A percentile compares a stretch with the other conserved stretches of the same genome.
These are phyloP conservation scores for Xylaria nigripes DNA, from an alignment of 495 filamentous ascomycete species.

Conservation along the genomic window DNA sequence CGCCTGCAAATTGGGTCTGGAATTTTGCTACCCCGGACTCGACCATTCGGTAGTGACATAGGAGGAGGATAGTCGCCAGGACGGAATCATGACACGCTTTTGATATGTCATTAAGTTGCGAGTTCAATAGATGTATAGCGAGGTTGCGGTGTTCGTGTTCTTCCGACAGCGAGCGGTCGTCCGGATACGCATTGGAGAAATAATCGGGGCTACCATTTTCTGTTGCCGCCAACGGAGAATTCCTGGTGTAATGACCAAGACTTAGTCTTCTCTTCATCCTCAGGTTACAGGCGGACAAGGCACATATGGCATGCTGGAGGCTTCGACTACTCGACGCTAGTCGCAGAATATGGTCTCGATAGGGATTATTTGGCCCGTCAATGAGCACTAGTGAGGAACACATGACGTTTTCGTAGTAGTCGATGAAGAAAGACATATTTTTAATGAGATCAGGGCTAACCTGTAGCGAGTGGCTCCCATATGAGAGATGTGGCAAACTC, in stretches of 20 bases:
- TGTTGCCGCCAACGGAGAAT: constrained; percentile 23
- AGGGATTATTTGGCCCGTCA: constrained; percentile 77
- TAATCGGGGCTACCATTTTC: constrained; percentile 28
- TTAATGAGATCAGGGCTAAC: constrained; percentile 45
- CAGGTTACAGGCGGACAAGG: constrained; percentile 79
- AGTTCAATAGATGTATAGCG: constrained; percentile 75
- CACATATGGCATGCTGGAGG: constrained; percentile 85
- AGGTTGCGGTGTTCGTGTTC: constrained; percentile 73
- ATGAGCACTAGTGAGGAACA: constrained; percentile 87
- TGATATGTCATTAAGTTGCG: constrained; percentile 65
- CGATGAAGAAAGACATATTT: constrained; percentile 55
- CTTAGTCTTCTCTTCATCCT: constrained; percentile 51
- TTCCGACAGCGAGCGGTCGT: constrained; percentile 52
- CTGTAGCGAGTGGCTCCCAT: constrained; percentile 30
- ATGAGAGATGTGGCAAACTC: constrained; percentile 21
- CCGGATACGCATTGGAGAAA: constrained; percentile 28
- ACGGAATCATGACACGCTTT: constrained; percentile 78
- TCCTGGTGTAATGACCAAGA: constrained; percentile 40
- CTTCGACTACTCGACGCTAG: constrained; percentile 72
- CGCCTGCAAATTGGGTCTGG: constrained; percentile 87
- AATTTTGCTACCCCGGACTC: constrained; percentile 89
- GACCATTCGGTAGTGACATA: constrained; percentile 89
- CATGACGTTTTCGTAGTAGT: constrained; percentile 81
- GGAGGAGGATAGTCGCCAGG: constrained; percentile 74
- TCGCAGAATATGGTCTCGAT: constrained; percentile 72